Base-by-base conservation (phyloP, 2,329 filamentous ascomycete genomes). In the Shiraia sp. region DNA sequence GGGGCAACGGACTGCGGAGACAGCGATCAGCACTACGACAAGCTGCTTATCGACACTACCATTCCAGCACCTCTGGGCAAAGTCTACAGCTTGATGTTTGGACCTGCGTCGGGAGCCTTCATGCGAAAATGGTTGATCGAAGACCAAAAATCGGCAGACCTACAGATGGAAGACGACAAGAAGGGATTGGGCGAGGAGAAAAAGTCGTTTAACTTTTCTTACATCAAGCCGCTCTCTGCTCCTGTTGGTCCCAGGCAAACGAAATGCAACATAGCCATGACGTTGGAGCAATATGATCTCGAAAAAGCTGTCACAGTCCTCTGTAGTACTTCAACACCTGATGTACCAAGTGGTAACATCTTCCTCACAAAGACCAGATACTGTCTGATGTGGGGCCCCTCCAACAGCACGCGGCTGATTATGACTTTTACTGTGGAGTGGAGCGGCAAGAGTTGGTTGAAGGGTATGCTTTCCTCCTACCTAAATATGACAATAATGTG, bases 371-470 rank as follows among this genome's bases (percentile, higher is more conserved):
- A 96, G 72, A 99, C 93, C 3, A 88, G 87, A 57, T 99, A 97
- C 63, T 96, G 95, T 62, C 77, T 99, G 15, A 88, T 88, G 36
- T 99, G 93, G 93, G 90, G 85, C 3, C 84, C 93, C 36, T 86
- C 85, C 49, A 96, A 96, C 60, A 76, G 83, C 27, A 99, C 95
- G 1, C 81, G 90, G 19, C 74, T 99, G 22, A 83, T 93, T 48
- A 86, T 92, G 73, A 96, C 86, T 54, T 96, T 90, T 67, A 86
- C 84, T 2, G 88, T 96, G 30, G 95, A 99, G 63, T 99, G 95
- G 95, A 86, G 86, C 3, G 91, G 91, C 57, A 99, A 97, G 78
- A 96, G 91, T 74, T 99, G 93, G 93, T 75, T 99, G 32, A 96
- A 93, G 75, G 89, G 91, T 95, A 75, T 65, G 76, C 32, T 47